Conservation (phyloP, 2,329 filamentous ascomycete genomes). For the Lachnellula hyalina region DNA sequence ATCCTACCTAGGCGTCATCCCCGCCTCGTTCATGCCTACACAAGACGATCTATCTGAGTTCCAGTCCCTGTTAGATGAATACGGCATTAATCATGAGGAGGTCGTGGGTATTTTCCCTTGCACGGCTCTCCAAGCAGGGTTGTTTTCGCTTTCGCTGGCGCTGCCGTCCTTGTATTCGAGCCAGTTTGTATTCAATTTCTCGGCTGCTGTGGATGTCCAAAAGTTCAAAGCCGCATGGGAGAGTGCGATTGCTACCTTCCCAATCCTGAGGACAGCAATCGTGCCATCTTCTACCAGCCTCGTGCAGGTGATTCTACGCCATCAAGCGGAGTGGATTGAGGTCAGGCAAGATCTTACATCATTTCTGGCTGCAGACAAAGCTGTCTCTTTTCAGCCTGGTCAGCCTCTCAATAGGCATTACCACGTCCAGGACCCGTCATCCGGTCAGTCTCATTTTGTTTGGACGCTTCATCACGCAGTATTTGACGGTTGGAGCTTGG, state of each 20-base stretch:
- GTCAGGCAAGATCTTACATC: neutral
- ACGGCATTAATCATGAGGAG: neutral
- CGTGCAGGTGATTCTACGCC: neutral
- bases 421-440: neutral
- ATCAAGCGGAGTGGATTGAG: neutral
- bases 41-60: neutral
- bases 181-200: conserved; percentile 11
- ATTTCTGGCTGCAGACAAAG: too few relatives aligned
- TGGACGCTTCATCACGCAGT: neutral
- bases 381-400: too few relatives aligned
- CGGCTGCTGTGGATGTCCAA: neutral
- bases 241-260: neutral
- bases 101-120: conserved; percentile 35
- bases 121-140: conserved; percentile 32
- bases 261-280: neutral
- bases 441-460: neutral
- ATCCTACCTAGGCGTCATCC: neutral
- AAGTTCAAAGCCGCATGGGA: conserved; percentile 7
- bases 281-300: neutral
- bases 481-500: conserved; percentile 1
- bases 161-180: conserved; percentile 31
- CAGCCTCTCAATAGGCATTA: neutral
- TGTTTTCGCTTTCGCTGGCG: conserved; percentile 32
- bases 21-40: neutral
- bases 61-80: neutral